phyloP scores from a whole-genome alignment of 805 yeast species.

The Candida incommunis region DNA sequence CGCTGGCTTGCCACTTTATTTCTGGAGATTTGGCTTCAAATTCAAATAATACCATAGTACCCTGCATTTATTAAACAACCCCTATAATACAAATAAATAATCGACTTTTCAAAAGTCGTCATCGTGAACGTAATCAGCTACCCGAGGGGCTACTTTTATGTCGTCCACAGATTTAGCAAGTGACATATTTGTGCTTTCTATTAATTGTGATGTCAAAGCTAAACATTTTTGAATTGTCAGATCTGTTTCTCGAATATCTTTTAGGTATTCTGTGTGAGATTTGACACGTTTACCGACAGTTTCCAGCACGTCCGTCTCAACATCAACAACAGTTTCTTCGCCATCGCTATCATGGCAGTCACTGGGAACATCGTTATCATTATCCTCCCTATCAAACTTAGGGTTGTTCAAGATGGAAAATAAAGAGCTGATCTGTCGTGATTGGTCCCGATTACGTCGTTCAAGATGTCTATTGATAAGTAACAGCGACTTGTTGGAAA shows the following conservation, averaged over 20 bases:
- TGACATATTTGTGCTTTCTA: background rate
- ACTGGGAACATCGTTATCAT: background rate
- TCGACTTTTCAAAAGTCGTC: background rate
- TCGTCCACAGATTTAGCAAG: background rate
- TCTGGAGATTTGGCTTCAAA: conserved; percentile 7
- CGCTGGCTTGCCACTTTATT: conserved; percentile 20
- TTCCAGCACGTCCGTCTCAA: background rate
- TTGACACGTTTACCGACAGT: background rate
- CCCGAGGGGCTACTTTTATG: background rate
- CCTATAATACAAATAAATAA: background rate
- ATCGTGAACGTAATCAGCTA: background rate
- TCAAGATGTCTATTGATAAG: conserved; percentile 17
- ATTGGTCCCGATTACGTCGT: conserved; percentile 11
- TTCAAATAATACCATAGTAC: background rate
- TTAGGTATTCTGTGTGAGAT: background rate
- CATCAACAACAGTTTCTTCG: background rate
- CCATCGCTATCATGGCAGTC: background rate
- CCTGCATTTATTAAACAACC: background rate
- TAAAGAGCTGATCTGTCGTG: conserved; percentile 11
- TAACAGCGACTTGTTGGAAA: conserved; percentile 17
- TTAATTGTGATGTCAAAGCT: background rate
- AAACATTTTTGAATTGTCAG: background rate
- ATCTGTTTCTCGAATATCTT: background rate
- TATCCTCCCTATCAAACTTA: background rate
- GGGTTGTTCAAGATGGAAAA: background rate